Evolutionary conservation across 371 early-diverging fungal genomes (phyloP), one percentile per base, ranked within the genome.

Genomic region (Nematocida sp.): DNA sequence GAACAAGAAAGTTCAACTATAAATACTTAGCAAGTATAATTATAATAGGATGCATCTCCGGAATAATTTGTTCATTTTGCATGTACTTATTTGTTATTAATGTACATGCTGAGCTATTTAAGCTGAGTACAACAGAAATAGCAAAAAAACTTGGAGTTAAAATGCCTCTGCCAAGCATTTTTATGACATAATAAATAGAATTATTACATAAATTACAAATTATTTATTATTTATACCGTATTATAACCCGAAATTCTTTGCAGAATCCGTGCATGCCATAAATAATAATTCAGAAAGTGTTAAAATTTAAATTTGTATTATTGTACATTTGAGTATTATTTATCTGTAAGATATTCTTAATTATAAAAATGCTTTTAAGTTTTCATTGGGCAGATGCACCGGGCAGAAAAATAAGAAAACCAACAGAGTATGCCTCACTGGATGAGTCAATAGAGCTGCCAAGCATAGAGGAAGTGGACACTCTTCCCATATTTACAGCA

Each of bases 401-500:
- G 44, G 11, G 44, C 64, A 64, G 64, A 45, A 39, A 42, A 42
- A 45, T 64, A 39, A 64, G 6, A 23, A 64, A 64, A 6, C 64
- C 64, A 15, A 64, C 42, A 1, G 55, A 56, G 50, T 54, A 45
- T 25, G 45, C 54, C 11, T n/a, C 62, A 7, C 42, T 74, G 15
- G 74, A 74, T 4, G 74, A 74, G 9, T 9, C 50, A 18, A 15
- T 74, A 13, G 44, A 58, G 4, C 47, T 74, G 20, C 74, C 74
- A 20, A 42, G 18, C 25, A 13, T 74, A 40, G 74, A 74, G 42
- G 74, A 74, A 13, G 66, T 74, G 27, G 74, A 74, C 25, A 39
- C 7, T 54, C 64, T 74, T 18, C 74, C 74, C 0, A 45, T 20
- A 7, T 33, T 47, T 23, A 23, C 23, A 6, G n/a, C 18, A 13